Evolutionary conservation across 1,284 basidiomycete species (phyloP).

Genomic region (Sporisorium reilianum): DNA sequence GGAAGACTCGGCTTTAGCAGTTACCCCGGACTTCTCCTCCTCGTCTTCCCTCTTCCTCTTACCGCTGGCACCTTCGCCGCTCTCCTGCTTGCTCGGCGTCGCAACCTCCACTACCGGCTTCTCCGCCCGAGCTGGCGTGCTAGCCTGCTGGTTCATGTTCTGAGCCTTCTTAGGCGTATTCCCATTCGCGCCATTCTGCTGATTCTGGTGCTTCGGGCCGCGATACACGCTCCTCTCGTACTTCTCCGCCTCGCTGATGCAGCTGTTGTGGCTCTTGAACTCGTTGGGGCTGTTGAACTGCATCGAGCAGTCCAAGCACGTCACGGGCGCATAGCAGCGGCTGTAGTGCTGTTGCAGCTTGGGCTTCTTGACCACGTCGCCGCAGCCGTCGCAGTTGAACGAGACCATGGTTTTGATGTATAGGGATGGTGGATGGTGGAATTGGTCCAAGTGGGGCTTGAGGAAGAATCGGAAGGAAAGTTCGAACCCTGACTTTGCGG

Average conservation of each 20-base stretch:
- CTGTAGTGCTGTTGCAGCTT: conserved; percentile 66
- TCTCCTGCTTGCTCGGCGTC: conserved; percentile 20
- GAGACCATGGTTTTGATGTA: conserved; percentile 52
- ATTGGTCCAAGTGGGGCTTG: neutral
- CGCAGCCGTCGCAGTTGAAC: conserved; percentile 67
- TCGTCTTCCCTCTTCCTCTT: conserved; percentile 38
- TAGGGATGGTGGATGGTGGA: neutral
- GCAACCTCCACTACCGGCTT: conserved; percentile 1
- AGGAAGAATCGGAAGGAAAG: neutral
- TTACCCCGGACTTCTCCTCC: conserved; percentile 1
- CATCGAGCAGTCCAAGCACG: conserved; percentile 67
- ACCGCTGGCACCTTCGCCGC: conserved; percentile 15
- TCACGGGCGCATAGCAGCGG: conserved; percentile 64
- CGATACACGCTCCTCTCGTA: conserved; percentile 63
- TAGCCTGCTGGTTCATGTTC: conserved; percentile 13
- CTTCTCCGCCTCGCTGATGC: conserved; percentile 68
- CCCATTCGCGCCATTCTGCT: conserved; percentile 6
- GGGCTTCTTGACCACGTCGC: conserved; percentile 68
- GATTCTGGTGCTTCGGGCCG: conserved; percentile 37
- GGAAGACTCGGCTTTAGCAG: neutral
- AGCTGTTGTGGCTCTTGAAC: conserved; percentile 67
- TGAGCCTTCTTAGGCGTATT: conserved; percentile 20
- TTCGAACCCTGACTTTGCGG: conserved; percentile 8
- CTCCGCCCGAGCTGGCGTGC: neutral
- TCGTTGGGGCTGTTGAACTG: conserved; percentile 64